Evolutionary conservation across 805 yeast species (phyloP).

Genomic region (Saccharomycopsis sp.): DNA sequence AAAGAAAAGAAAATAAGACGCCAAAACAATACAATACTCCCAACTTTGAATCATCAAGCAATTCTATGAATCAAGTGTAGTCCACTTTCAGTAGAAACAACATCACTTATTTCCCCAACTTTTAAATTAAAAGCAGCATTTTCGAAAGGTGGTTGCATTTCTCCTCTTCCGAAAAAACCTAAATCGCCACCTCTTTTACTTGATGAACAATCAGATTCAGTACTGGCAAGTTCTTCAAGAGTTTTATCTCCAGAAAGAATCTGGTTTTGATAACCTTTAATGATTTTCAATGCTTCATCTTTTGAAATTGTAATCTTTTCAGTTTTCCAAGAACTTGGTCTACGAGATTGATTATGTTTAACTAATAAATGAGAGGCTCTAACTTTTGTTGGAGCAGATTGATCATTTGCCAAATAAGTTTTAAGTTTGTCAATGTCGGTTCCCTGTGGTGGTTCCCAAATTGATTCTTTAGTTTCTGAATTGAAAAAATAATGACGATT

Average conservation of each 20-base stretch:
- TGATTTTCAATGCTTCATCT: constrained; percentile 54
- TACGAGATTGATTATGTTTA: constrained; percentile 73
- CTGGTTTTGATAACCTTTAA: constrained; percentile 45
- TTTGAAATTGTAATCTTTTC: constrained; percentile 66
- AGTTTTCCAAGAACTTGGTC: constrained; percentile 88
- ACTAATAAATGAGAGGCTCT: constrained; percentile 74
- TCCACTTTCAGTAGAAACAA: constrained; percentile 86
- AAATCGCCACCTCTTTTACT: constrained; percentile 86
- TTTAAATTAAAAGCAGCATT: constrained; percentile 73
- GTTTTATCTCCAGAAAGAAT: constrained; percentile 55
- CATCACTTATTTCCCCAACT: constrained; percentile 73
- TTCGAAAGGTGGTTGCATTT: constrained; percentile 94
- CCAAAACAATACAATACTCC: no score
- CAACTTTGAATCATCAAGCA: no score
- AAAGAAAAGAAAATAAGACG: no score
- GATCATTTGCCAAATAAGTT: constrained; percentile 37
- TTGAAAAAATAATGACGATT: constrained; percentile 78
- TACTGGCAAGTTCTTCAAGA: constrained; percentile 62
- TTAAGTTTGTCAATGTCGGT: constrained; percentile 53
- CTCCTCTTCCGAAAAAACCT: constrained; percentile 80
- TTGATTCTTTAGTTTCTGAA: constrained; percentile 56
- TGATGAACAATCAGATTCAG: constrained; percentile 84
- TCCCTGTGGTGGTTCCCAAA: constrained; percentile 89
- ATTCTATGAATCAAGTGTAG: constrained; percentile 82
- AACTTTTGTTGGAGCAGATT: constrained; percentile 36